Conservation (phyloP, 345 rosid genomes). For the Lepidium didymum region DNA sequence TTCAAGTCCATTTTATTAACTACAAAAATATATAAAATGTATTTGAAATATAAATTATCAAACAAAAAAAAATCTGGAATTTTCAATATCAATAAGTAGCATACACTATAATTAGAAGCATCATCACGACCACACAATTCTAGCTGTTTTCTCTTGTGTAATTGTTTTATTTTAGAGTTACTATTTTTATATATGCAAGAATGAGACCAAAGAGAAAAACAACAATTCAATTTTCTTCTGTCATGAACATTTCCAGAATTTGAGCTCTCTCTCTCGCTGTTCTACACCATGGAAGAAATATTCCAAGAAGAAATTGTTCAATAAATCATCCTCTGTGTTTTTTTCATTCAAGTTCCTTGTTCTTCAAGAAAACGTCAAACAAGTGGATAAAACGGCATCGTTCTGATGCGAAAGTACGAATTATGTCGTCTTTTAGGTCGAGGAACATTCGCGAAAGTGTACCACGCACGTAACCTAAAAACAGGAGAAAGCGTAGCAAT, state of each 20-base stretch:
- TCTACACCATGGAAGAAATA: not conserved
- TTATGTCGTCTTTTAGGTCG: conserved; percentile 67
- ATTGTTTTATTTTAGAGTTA: not conserved
- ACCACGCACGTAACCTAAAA: conserved; percentile 50
- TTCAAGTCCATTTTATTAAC: not conserved
- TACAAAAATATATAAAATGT: not conserved
- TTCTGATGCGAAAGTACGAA: conserved; percentile 66
- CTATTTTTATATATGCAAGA: conserved; percentile 14
- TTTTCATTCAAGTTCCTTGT: not conserved
- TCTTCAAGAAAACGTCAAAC: not conserved
- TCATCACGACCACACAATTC: conserved; percentile 15
- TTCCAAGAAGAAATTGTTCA: not conserved
- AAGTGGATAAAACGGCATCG: conserved; percentile 53
- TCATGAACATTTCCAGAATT: conserved; percentile 6
- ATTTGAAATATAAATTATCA: no score
- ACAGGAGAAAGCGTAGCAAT: conserved; percentile 66
- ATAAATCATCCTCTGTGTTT: not conserved
- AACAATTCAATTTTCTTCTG: not conserved
- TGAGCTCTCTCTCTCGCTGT: not conserved
- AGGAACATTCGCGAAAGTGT: conserved; percentile 89
- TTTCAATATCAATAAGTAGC: not conserved
- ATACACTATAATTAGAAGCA: conserved; percentile 13
- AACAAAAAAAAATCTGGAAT: not conserved
- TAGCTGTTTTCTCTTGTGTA: not conserved
- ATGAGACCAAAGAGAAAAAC: not conserved